These are phyloP conservation scores for Lithocarpus polystachyus DNA, from an alignment of 306 rosid genomes.

Conservation along the genomic window DNA sequence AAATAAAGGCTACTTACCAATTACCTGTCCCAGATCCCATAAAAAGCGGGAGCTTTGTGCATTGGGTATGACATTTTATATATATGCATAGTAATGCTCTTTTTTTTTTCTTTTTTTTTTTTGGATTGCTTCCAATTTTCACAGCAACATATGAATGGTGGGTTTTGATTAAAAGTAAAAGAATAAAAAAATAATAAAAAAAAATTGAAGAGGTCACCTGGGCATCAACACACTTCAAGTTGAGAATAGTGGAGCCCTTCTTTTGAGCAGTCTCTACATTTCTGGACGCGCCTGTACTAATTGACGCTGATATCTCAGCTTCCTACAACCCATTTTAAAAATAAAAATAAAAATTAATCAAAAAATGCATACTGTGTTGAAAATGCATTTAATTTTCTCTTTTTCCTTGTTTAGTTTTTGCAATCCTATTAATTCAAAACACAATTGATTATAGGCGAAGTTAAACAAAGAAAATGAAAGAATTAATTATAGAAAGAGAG, in stretches of 20 bases:
- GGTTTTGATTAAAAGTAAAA: not conserved
- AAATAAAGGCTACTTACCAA: too few relatives aligned
- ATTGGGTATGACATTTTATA: too few relatives aligned
- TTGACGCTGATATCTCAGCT: constrained; percentile 89
- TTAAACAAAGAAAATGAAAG: not conserved
- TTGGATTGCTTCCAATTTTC: too few relatives aligned
- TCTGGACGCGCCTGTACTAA: constrained; percentile 68
- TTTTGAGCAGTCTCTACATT: constrained; percentile 80
- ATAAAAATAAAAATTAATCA: too few relatives aligned
- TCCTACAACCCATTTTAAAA: constrained; percentile 36
- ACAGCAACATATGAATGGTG: too few relatives aligned
- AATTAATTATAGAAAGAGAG: not conserved
- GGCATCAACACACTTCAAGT: constrained; percentile 85
- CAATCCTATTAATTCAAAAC: not conserved
- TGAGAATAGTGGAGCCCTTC: constrained; percentile 87
- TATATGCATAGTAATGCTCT: too few relatives aligned
- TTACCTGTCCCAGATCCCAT: too few relatives aligned
- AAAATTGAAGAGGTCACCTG: constrained; percentile 49
- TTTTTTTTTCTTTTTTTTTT: too few relatives aligned
- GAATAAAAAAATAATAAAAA: not conserved
- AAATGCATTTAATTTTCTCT: too few relatives aligned
- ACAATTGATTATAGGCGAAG: not conserved
- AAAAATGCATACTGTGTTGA: too few relatives aligned
- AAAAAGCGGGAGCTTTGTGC: too few relatives aligned
- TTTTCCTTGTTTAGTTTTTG: too few relatives aligned